Evolutionary conservation across 352 stramenopile species (phyloP).

Genomic region (Phytophthora crassamura): DNA sequence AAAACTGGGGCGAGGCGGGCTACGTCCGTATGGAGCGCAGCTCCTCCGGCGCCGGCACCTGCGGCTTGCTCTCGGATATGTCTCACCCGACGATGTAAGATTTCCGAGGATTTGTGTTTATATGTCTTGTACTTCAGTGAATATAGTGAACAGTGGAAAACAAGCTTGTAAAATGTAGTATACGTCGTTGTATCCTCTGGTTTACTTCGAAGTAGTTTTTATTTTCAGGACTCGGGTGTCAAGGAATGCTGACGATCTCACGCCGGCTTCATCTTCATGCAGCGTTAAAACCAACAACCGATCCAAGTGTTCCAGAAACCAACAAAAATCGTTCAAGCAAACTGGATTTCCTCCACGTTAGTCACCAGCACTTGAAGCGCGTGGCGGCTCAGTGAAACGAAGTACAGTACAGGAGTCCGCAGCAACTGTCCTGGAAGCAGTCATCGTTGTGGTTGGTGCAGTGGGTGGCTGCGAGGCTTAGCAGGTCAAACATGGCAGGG

Average conservation of each 20-base stretch:
- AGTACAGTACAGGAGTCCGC: constrained; percentile 9
- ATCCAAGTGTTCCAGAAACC: background rate
- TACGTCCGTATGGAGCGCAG: constrained; percentile 90
- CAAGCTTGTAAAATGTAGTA: background rate
- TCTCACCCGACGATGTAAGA: constrained; percentile 49
- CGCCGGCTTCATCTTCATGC: no score
- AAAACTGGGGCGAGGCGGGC: constrained; percentile 88
- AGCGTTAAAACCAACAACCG: background rate
- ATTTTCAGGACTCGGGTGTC: no score
- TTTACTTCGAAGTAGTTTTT: no score
- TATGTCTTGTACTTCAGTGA: constrained; percentile 24
- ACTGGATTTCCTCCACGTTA: constrained; percentile 25
- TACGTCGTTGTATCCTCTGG: background rate
- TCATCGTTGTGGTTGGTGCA: constrained; percentile 16
- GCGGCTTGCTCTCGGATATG: constrained; percentile 57
- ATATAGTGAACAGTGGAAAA: constrained; percentile 4
- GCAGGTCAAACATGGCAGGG: constrained; percentile 2
- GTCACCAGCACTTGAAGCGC: constrained; percentile 15
- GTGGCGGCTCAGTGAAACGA: background rate
- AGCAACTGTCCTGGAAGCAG: constrained; percentile 23
- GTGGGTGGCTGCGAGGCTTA: constrained; percentile 12
- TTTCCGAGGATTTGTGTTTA: constrained; percentile 16
- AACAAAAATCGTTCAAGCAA: constrained; percentile 24
- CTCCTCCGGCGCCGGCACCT: constrained; percentile 55
- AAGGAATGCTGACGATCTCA: background rate